Conservation (phyloP, 192 early-diverging fungal genomes). For the Coemansia guatemalensis region DNA sequence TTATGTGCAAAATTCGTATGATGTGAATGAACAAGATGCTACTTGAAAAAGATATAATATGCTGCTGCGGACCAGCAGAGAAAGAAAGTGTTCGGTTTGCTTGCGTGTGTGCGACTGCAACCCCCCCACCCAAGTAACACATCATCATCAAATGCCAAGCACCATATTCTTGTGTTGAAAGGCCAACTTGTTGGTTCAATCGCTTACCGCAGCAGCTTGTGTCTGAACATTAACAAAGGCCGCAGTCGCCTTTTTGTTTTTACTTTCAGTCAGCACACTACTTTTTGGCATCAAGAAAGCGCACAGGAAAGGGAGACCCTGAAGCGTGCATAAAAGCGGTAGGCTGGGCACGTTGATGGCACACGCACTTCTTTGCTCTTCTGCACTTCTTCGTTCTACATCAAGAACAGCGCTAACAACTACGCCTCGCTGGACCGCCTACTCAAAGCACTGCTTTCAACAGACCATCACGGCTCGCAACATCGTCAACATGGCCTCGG, state of each 20-base stretch:
- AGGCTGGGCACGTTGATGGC: not conserved
- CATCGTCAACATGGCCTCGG: not conserved
- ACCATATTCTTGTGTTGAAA: not conserved
- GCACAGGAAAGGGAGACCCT: not conserved
- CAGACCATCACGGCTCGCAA: slow-evolving; percentile 5
- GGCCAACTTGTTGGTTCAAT: not conserved
- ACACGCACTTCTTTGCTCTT: not conserved
- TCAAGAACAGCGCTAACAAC: not conserved
- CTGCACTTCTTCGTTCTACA: not conserved
- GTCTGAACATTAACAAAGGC: not conserved
- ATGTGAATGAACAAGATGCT: not conserved
- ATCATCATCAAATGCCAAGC: too few species aligned
- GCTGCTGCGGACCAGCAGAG: not conserved
- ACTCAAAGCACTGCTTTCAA: not conserved
- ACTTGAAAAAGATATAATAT: not conserved
- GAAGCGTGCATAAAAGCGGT: not conserved
- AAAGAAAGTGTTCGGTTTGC: too few species aligned
- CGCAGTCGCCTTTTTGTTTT: not conserved
- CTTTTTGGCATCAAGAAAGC: not conserved
- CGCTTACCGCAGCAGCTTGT: not conserved
- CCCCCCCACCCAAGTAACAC: too few species aligned
- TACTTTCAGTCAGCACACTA: not conserved
- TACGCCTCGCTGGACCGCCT: not conserved
- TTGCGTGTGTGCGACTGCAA: too few species aligned
- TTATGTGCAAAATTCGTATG: not conserved